Percentiles rank a stretch among this genome's conserved stretches.
phyloP scores from a whole-genome alignment of 805 yeast species.

The Tetrapisispora pingtungensis region DNA sequence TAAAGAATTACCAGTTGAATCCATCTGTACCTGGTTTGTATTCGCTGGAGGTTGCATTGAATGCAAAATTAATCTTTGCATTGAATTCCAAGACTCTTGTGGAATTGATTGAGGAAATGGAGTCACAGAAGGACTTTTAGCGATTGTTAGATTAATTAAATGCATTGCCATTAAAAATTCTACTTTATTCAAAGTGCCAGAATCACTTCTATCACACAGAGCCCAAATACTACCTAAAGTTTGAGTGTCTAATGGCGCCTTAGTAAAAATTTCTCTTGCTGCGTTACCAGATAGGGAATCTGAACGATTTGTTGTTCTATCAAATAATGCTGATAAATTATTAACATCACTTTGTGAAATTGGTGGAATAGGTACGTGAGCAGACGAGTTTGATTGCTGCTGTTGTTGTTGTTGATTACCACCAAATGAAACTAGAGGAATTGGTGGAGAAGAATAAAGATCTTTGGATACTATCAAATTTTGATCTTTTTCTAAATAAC shows the following conservation, averaged over 20 bases:
- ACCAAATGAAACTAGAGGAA: conserved; percentile 34
- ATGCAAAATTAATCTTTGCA: conserved; percentile 6
- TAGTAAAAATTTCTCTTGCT: conserved; percentile 79
- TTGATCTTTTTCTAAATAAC: conserved; percentile 67
- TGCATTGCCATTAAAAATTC: conserved; percentile 93
- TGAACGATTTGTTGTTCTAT: conserved; percentile 44
- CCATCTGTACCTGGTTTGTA: conserved; percentile 7
- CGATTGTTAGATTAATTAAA: conserved; percentile 59
- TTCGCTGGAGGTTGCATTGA: conserved; percentile 11
- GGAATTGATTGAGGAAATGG: conserved; percentile 47
- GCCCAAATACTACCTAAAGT: conserved; percentile 83
- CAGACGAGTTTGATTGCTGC: conserved; percentile 2
- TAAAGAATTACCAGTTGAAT: conserved; percentile 24
- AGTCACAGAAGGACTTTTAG: conserved; percentile 53
- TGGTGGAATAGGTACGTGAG: conserved; percentile 6
- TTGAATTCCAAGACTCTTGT: conserved; percentile 31
- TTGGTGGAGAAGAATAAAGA: conserved; percentile 21
- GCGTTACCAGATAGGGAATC: conserved; percentile 58
- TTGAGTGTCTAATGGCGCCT: conserved; percentile 74
- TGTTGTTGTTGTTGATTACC: conserved; percentile 44
- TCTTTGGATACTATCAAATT: conserved; percentile 39
- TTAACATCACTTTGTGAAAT: conserved; percentile 44
- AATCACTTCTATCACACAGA: conserved; percentile 64
- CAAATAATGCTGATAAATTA: conserved; percentile 62
- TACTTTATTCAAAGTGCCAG: conserved; percentile 61